Evolutionary conservation across 2,329 filamentous ascomycete species (phyloP), one percentile per base, ranked within the genome.

Genomic region (Calonectria pseudoreteaudii): DNA sequence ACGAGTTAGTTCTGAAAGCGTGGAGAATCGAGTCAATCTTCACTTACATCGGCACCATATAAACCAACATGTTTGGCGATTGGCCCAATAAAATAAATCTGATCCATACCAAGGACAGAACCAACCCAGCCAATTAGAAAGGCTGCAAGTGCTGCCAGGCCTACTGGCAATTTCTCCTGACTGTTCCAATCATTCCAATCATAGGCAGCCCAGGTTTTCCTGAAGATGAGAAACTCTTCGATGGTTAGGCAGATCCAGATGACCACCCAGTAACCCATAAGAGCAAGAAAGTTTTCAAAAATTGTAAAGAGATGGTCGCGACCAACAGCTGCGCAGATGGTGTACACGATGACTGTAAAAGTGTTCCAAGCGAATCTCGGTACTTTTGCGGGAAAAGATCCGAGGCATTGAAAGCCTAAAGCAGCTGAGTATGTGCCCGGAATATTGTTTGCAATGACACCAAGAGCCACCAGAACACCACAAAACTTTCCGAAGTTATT

Each of bases 11-110:
- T 8, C n/a, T n/a, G 28, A 28, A 11, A 31, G 18, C 30, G 8
- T 30, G 10, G 14, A n/a, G 13, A 31, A 28, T 44, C 18, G 2
- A 13, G 13, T 34, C 20, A 64, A 26, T 13, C 2, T 50, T 28
- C 23, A 64, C 60, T 64, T 28, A 65, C 60, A 65, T 65, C 60
- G n/a, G 38, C 60, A 26, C 60, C 60, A 31, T 65, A 26, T 50
- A 50, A 28, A 20, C 60, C 41, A 20, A 47, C 60, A 28, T 47
- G 36, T 44, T 65, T 65, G 10, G 60, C 60, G 13, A 65, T 65
- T 13, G 60, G 60, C 8, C 60, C 60, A 11, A 31, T 65, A 20
- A 41, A 65, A n/a, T 49, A 65, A 11, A 44, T 65, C 41, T 65
- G 60, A 26, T 49, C 23, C 60, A 65, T 65, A 8, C 60, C 26